Evolutionary conservation across 2,329 filamentous ascomycete genomes (phyloP).

Genomic region (Trichoderma koningiopsis): DNA sequence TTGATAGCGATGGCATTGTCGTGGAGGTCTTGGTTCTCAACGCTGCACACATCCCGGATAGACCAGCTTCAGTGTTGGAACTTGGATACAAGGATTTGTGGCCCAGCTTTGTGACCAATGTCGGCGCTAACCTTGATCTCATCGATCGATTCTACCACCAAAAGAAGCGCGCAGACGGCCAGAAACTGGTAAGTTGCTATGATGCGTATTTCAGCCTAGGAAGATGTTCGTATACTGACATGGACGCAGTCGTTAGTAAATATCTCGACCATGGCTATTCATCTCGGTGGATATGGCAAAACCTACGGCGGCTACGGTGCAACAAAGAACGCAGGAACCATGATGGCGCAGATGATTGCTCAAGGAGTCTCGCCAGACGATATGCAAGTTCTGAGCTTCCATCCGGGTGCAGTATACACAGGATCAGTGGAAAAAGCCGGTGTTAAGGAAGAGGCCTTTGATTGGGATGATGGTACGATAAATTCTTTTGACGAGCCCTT

Average conservation of each 20-base stretch:
- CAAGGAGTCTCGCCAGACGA: slow-evolving; percentile 34
- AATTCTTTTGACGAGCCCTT: not conserved
- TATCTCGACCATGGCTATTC: slow-evolving; percentile 25
- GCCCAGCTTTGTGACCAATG: slow-evolving; percentile 27
- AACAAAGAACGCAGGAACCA: slow-evolving; percentile 40
- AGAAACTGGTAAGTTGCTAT: slow-evolving; percentile 29
- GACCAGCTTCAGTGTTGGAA: slow-evolving; percentile 9
- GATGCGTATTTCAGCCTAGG: not conserved
- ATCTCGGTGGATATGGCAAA: slow-evolving; percentile 30
- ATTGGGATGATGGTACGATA: slow-evolving; percentile 16
- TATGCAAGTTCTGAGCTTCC: slow-evolving; percentile 43
- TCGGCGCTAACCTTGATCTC: slow-evolving; percentile 25
- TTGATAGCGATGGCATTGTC: slow-evolving; percentile 32
- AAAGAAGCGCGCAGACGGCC: slow-evolving; percentile 26
- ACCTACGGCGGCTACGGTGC: slow-evolving; percentile 35
- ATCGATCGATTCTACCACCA: slow-evolving; percentile 41
- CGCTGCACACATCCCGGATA: slow-evolving; percentile 17
- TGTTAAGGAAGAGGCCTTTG: not conserved
- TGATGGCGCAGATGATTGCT: slow-evolving; percentile 40
- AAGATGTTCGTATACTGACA: not conserved
- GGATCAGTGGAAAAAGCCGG: slow-evolving; percentile 29
- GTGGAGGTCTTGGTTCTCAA: slow-evolving; percentile 34
- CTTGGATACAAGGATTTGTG: slow-evolving; percentile 24
- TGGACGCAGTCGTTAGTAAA: not conserved
- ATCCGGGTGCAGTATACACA: slow-evolving; percentile 42